These are phyloP conservation scores for Podospora pseudoanserina DNA, from an alignment of 495 filamentous ascomycete species.

Conservation along the genomic window DNA sequence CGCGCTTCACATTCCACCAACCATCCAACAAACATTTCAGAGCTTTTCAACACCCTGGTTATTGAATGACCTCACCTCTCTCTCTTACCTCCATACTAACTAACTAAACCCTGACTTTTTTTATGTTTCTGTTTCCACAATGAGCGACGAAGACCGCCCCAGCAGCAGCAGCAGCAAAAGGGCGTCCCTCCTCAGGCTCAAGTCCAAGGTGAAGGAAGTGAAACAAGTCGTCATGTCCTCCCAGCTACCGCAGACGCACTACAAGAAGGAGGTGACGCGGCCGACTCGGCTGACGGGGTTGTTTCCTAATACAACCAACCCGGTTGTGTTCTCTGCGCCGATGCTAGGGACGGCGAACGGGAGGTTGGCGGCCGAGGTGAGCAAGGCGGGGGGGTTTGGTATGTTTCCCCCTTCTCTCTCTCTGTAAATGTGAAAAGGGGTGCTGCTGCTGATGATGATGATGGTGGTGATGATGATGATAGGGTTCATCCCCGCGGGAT, in stretches of 20 bases:
- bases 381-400: constrained; percentile 65
- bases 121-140: not conserved
- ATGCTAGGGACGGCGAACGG: constrained; percentile 67
- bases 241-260: too few species aligned
- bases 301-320: constrained; percentile 58
- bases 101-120: not conserved
- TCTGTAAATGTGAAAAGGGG: too few species aligned
- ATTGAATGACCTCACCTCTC: not conserved
- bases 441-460: not conserved
- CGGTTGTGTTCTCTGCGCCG: constrained; percentile 65
- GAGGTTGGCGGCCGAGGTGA: constrained; percentile 60
- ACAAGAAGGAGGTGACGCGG: not conserved
- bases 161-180: not conserved
- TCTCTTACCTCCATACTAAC: not conserved
- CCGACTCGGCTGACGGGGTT: not conserved
- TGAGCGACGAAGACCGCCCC: not conserved
- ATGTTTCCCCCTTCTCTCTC: not conserved
- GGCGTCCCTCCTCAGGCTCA: not conserved
- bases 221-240: not conserved
- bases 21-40: not conserved
- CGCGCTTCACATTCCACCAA: not conserved
- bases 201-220: not conserved
- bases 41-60: too few species aligned
- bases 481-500: constrained; percentile 42
- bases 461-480: not conserved